Evolutionary conservation across 1,139 yeast species (phyloP), one percentile per base, ranked within the genome.

Genomic region (Maudiozyma humilis): DNA sequence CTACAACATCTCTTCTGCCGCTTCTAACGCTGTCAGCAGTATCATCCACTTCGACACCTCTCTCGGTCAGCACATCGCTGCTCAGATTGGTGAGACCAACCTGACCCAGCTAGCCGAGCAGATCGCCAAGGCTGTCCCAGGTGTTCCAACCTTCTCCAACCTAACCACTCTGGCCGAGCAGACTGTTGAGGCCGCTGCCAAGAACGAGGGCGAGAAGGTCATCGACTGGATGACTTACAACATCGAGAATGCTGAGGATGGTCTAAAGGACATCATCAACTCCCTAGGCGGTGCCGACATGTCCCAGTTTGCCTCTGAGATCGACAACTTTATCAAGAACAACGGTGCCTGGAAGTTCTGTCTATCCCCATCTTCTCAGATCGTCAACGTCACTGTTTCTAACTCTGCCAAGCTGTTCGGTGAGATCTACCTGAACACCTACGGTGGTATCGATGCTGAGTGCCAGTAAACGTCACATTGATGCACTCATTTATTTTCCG

Each of bases 341-440:
- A 38, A 38, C 29, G 41, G 41, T 38, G 41, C 32, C 25, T 38
- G 36, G 35, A 38, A 38, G 27, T 31, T 38, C 36, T 38, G 41
- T 20, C 23, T 38, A 38, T 13, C 36, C 32, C 36, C 41, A 31
- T 38, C 41, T n/a, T 8, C 36, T 38, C 20, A 38, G 15, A 10
- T 37, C n/a, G 34, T 37, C 8, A 38, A 38, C 13, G 41, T 38
- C 25, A 38, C 41, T 15, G 27, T n/a, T 20, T 15, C 20, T 31
- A 23, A 16, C 12, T 7, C 23, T 8, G 6, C n/a, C 30, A 25
- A 23, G 12, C 23, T 38, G 15, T 38, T 38, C 18, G 41, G 41
- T 38, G 41, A 38, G 32, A 23, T 38, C 13, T 38, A 38, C 41
- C 32, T 38, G 15, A 38, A 38, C 31, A 38, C 41, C 25, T 38